Base-by-base conservation (phyloP, 1,139 yeast species). In the Taphrina deformans region DNA sequence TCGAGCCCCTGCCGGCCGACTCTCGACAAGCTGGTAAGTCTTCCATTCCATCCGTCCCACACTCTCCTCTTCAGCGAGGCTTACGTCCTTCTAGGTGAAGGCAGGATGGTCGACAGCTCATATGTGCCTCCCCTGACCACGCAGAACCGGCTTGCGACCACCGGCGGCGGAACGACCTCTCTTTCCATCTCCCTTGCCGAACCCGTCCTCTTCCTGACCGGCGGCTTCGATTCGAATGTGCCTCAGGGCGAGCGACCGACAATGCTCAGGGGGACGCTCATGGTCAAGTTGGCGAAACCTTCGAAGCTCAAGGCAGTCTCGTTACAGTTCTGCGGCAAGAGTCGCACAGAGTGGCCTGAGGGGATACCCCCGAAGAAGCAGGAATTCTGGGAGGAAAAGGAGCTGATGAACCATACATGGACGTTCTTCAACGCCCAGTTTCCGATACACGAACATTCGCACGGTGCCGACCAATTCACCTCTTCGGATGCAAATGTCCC, bases 331-430 rank as follows among this genome's bases (percentile, higher is more conserved):
- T 82, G 83, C 68, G 99, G 98, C 1, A 75, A 77, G 1, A 84
- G 89, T 52, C 79, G 89, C 69, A 93, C 99, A 0, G 97, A 93
- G 69, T 93, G 99, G 98, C 99, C 98, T 1, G 99, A 95, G 72
- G 99, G 73, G 23, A 91, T 92, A 29, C 99, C 99, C 0, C 97
- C 98, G 0, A 89, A 88, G 73, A 85, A 85, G 71, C 79, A 79
- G 27, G 87, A 84, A 26, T 85, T 83, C 68, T 74, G 76, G 31
- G 99, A 93, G 72, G 75, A 81, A 27, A 83, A 82, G 69, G 88
- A 84, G 67, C 75, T 92, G 14, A 81, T 89, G 40, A 82, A 84
- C 65, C 98, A 93, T 73, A 85, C 89, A 3, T 93, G 99, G 99
- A 96, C 96, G 0, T 91, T 93, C 74, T 93, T 85, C 78, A 83